A percentile compares a stretch with the other conserved stretches of the same genome.
These are phyloP conservation scores for Ulvella scutata DNA, from an alignment of 139 green algal genomes.

Conservation along the genomic window DNA sequence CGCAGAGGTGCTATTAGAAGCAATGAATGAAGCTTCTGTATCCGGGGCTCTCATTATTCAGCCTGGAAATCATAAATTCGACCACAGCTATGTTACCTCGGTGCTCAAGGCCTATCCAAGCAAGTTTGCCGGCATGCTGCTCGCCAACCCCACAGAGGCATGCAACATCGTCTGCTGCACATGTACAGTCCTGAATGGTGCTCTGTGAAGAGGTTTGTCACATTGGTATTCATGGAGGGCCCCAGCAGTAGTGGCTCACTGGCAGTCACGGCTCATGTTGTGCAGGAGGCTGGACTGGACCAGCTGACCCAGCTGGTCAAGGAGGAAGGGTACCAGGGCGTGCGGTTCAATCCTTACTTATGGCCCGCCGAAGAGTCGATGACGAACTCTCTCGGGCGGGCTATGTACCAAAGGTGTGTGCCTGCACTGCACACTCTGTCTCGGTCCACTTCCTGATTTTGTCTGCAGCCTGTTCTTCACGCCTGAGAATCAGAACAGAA, in stretches of 20 bases:
- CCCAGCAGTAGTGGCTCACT: too few relatives aligned
- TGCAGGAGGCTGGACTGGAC: constrained; percentile 14
- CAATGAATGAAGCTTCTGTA: constrained; percentile 24
- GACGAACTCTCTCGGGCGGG: constrained; percentile 30
- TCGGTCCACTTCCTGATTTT: too few relatives aligned
- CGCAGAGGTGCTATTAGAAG: constrained; percentile 17
- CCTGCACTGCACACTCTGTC: too few relatives aligned
- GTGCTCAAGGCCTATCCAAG: constrained; percentile 22
- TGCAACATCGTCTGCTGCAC: too few relatives aligned
- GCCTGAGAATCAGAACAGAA: too few relatives aligned
- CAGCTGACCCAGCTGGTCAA: not conserved
- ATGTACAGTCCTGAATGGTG: too few relatives aligned
- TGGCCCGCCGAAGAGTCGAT: constrained; percentile 44
- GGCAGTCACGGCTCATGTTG: too few relatives aligned
- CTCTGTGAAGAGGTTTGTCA: too few relatives aligned
- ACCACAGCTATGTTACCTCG: constrained; percentile 40
- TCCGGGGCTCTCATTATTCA: constrained; percentile 39
- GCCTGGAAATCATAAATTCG: constrained; percentile 43
- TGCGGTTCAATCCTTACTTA: constrained; percentile 57
- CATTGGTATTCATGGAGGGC: too few relatives aligned
- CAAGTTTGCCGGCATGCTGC: constrained; percentile 35
- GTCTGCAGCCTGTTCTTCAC: too few relatives aligned
- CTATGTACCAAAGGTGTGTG: not conserved
- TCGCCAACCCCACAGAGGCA: constrained; percentile 37
- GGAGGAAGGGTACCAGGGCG: constrained; percentile 10